Conservation (phyloP, 2,329 filamentous ascomycete species). For the Pseudocercospora musae region DNA sequence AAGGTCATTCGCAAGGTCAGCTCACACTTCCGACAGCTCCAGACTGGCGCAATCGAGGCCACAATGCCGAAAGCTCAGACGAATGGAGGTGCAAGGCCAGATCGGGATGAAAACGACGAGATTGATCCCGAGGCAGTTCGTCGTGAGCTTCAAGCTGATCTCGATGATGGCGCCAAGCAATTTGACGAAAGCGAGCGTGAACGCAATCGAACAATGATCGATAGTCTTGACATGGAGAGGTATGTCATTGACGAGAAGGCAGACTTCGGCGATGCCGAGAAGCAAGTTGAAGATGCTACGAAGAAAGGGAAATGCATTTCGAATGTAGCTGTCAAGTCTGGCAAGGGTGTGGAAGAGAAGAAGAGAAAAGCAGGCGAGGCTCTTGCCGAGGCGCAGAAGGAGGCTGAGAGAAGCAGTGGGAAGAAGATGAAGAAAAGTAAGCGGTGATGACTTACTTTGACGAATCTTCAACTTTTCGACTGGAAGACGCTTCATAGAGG, state of each 20-base stretch:
- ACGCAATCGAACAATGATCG: conserved; percentile 83
- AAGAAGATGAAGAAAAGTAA: conserved; percentile 34
- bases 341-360: conserved; percentile 25
- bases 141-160: conserved; percentile 71
- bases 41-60: conserved; percentile 63
- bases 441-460: not conserved
- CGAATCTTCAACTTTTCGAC: not conserved
- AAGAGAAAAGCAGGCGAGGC: conserved; percentile 39
- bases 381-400: conserved; percentile 35
- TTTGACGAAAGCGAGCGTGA: conserved; percentile 63
- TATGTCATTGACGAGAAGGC: conserved; percentile 56
- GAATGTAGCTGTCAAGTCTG: conserved; percentile 65
- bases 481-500: not conserved
- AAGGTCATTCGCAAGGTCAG: conserved; percentile 91
- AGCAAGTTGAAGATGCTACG: conserved; percentile 37
- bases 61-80: conserved; percentile 42
- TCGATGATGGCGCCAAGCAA: conserved; percentile 78
- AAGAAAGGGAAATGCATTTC: conserved; percentile 60
- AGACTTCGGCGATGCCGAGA: conserved; percentile 65
- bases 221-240: conserved; percentile 84
- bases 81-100: conserved; percentile 32
- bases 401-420: conserved; percentile 31
- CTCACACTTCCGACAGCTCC: conserved; percentile 68
- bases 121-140: conserved; percentile 49
- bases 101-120: conserved; percentile 22